Evolutionary conservation across 1,284 basidiomycete genomes (phyloP), one percentile per base, ranked within the genome.

Genomic region (Irpex sp.): DNA sequence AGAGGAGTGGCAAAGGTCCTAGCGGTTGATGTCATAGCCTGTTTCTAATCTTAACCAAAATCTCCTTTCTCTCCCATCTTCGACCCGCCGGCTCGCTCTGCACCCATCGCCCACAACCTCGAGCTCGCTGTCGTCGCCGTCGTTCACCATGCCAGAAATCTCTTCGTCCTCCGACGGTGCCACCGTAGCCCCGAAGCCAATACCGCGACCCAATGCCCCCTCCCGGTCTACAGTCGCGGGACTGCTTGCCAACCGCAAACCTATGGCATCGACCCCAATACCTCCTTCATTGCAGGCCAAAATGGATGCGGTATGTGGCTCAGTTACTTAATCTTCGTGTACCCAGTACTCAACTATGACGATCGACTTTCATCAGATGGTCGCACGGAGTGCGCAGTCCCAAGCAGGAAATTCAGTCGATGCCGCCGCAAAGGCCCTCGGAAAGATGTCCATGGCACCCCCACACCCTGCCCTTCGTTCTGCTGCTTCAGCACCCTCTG

Each of bases 251-350:
- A 77, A 72, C 75, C 75, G 71, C 75, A 77, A 70, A 54, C 66
- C 65, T 59, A 68, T 55, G 13, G 79, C 78, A 56, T 76, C 85
- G 17, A 87, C 88, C 0, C 87, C 89, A 58, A 91, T 97, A 66
- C 96, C 96, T 0, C 94, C 96, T 0, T 86, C 88, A 60, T 82
- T 98, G 61, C 94, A 96, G 73, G 93, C 93, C 65, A 97, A 96
- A 81, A 92, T 98, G 86, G 92, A 92, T 60, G 93, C 90, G 19
- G 91, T 92, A 31, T 61, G 58, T 66, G 17, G 62, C 59, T 65
- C 64, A 15, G 13, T 21, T 64, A 47, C 37, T 54, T 62, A 36
- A 56, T 62, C 48, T 37, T 48, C 31, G 57, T 34, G 31, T 34
- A 34, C 31, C 31, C 31, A 34, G 31, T 34, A 34, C 31, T 5